Evolutionary conservation across 75 land plant genomes (phyloP).

Genomic region (Picea glauca): DNA sequence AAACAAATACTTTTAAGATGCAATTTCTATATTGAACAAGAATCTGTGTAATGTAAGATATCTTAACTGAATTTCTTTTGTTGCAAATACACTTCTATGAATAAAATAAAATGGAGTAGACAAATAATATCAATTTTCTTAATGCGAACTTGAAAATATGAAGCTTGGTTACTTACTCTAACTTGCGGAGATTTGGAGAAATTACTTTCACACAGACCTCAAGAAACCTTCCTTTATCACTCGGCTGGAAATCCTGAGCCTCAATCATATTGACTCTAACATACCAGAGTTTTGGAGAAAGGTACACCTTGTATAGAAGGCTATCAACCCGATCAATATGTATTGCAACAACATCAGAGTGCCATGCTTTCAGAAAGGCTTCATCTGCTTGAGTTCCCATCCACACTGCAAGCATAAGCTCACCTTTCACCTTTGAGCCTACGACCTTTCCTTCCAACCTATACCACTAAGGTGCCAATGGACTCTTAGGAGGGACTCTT

Average conservation of each 20-base stretch:
- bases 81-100: too few relatives aligned
- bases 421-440: constrained; percentile 19
- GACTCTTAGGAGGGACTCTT: constrained; percentile 37
- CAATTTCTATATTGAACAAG: too few relatives aligned
- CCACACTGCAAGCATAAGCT: constrained; percentile 33
- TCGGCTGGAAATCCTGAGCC: constrained; percentile 24
- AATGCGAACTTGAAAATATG: too few relatives aligned
- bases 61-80: too few relatives aligned
- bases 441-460: constrained; percentile 24
- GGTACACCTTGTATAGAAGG: constrained; percentile 25
- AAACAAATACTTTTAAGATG: too few relatives aligned
- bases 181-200: too few relatives aligned
- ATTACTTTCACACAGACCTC: constrained; percentile 25
- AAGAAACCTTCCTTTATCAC: constrained; percentile 18
- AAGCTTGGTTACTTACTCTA: too few relatives aligned
- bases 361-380: too few relatives aligned
- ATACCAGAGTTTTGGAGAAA: constrained; percentile 9
- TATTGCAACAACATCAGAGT: constrained; percentile 28
- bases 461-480: constrained; percentile 43
- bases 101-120: too few relatives aligned
- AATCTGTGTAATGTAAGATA: too few relatives aligned
- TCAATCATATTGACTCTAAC: constrained; percentile 34
- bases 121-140: too few relatives aligned
- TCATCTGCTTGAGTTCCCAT: constrained; percentile 18
- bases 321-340: constrained; percentile 24